Evolutionary conservation across 192 early-diverging fungal species (phyloP).

Genomic region (Radiomyces spectabilis): DNA sequence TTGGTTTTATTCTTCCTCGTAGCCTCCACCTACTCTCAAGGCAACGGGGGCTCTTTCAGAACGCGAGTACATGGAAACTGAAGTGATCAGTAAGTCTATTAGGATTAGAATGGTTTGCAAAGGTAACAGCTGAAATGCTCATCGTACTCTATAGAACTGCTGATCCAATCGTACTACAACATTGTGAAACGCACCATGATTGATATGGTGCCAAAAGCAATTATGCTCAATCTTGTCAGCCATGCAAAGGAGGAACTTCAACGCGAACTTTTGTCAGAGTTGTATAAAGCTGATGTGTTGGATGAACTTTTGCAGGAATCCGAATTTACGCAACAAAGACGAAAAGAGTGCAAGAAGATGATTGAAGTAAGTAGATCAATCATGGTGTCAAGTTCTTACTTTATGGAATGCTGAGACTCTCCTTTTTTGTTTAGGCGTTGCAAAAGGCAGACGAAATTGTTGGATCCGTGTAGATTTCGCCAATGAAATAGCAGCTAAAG

Average conservation of each 20-base stretch:
- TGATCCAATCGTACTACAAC: slow-evolving; percentile 96
- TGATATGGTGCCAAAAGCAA: slow-evolving; percentile 96
- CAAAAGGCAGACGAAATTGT: slow-evolving; percentile 77
- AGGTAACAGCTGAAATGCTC: too few relatives aligned
- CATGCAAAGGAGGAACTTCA: slow-evolving; percentile 91
- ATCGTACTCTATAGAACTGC: slow-evolving; percentile 53
- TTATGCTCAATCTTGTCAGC: slow-evolving; percentile 96
- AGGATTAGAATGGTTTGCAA: too few relatives aligned
- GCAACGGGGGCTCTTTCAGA: slow-evolving; percentile 93
- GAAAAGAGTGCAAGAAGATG: slow-evolving; percentile 98
- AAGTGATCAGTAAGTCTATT: slow-evolving; percentile 93
- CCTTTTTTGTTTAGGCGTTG: slow-evolving; percentile 33
- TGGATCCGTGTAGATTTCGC: slow-evolving; percentile 20
- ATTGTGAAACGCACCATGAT: slow-evolving; percentile 97
- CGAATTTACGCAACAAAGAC: slow-evolving; percentile 82
- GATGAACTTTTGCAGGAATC: slow-evolving; percentile 95
- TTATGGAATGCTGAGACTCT: background rate
- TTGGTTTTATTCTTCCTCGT: slow-evolving; percentile 1
- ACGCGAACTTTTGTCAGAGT: slow-evolving; percentile 87
- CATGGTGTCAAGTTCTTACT: background rate
- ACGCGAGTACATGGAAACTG: slow-evolving; percentile 95
- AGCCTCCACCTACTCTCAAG: slow-evolving; percentile 89
- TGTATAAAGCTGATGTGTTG: slow-evolving; percentile 94
- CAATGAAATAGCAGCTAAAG: background rate
- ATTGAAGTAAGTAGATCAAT: slow-evolving; percentile 48